These are phyloP conservation scores for Eutypa lata DNA, from an alignment of 2,329 filamentous ascomycete species.

Conservation along the genomic window DNA sequence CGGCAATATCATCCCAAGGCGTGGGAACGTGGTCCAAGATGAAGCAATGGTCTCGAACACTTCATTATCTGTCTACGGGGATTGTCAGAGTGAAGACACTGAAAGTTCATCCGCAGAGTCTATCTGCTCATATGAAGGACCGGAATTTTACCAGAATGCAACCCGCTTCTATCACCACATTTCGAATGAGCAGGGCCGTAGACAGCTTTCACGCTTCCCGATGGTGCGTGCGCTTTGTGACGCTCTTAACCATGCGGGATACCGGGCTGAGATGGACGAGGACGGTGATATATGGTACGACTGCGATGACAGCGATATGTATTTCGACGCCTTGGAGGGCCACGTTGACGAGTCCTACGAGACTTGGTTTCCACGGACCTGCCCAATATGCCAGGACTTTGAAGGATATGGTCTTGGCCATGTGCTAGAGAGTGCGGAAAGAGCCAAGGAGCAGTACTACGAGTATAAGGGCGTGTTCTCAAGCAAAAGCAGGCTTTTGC, in stretches of 20 bases:
- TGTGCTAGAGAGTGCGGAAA: background rate
- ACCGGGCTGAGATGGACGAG: background rate
- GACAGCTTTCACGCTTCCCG: background rate
- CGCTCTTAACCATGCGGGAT: background rate
- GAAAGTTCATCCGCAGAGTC: no score
- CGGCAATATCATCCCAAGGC: no score
- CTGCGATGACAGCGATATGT: background rate
- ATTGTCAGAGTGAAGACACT: no score
- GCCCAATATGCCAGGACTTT: background rate
- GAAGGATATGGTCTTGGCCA: background rate
- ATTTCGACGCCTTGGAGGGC: background rate
- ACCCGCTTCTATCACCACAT: background rate
- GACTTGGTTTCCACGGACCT: background rate
- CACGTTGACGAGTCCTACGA: background rate
- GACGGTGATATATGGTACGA: background rate
- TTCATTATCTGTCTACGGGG: no score
- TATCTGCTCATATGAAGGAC: no score
- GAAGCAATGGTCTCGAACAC: no score
- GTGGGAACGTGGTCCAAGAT: no score
- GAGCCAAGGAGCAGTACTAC: no score
- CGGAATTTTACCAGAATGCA: no score
- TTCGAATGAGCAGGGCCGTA: background rate
- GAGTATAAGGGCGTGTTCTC: no score
- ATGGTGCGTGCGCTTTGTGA: background rate
- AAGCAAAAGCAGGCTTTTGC: no score